Evolutionary conservation across 208 protist species (phyloP), one percentile per base, ranked within the genome.

Genomic region (Leishmania tropica): DNA sequence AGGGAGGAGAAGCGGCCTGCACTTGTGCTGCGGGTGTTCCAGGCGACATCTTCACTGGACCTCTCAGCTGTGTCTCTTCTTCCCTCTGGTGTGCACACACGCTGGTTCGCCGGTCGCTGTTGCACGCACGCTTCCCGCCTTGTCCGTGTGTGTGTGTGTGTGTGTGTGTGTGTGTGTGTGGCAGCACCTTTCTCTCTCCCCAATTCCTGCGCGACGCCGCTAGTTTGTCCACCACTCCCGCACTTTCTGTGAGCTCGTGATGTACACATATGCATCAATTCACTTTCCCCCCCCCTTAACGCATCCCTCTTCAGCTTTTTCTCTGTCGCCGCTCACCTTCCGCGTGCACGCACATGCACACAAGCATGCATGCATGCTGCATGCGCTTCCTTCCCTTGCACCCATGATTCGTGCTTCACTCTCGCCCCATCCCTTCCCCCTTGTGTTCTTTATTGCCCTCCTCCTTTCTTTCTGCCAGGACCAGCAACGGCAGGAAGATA

Each of bases 111-210:
- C 4, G 15, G 64, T 70, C 64, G n/a, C 31, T 21, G 37, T 45
- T 47, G 8, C 31, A 1, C n/a, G 47, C 40, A 24, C 1, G 35
- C 19, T 24, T 71, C 65, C 62, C 35, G 13, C 31, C 2, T n/a
- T 37, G 35, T 68, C 10, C 17, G 31, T 68, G 2, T 19, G 31
- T n/a, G 62, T n/a, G n/a, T n/a, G 42, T 8, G 31, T 19, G 35
- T 40, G 40, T 54, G 19, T 56, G 58, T 62, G 10, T 21, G 51
- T 54, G 51, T 54, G 51, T 54, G 51, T 54, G 1, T 74, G 51
- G 28, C 19, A 47, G 42, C 54, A 40, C n/a, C 71, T 54, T 75
- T 75, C 48, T 75, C 48, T 75, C 42, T n/a, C 47, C 53, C n/a
- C 13, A 17, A 40, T n/a, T 75, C 47, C 17, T 58, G 71, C 47